phyloP scores from a whole-genome alignment of 352 stramenopile genomes.

The Pythium aristosporum region DNA sequence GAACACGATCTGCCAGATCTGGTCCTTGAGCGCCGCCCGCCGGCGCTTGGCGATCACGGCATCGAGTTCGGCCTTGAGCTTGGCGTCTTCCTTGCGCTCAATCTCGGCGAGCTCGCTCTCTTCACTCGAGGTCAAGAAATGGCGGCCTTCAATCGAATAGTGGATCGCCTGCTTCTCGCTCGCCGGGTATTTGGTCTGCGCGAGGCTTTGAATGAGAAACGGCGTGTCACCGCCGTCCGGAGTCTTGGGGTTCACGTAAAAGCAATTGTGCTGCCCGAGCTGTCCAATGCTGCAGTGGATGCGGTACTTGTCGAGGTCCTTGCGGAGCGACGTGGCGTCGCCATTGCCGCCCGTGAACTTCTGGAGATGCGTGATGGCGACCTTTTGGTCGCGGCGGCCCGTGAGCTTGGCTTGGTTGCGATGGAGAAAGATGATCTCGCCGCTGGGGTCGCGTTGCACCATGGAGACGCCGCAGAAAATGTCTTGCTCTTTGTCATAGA shows the following conservation, averaged over 20 bases:
- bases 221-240: conserved; percentile 41
- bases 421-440: conserved; percentile 80
- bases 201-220: conserved; percentile 54
- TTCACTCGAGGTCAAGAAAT: conserved; percentile 50
- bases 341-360: conserved; percentile 77
- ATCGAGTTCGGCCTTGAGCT: conserved; percentile 19
- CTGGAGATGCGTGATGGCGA: conserved; percentile 67
- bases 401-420: conserved; percentile 79
- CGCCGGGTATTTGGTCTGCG: conserved; percentile 48
- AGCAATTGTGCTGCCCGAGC: conserved; percentile 66
- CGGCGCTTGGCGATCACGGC: conserved; percentile 16
- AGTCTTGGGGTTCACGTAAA: conserved; percentile 51
- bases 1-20: conserved; percentile 17
- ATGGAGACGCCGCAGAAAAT: conserved; percentile 83
- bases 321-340: conserved; percentile 41
- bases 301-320: conserved; percentile 71
- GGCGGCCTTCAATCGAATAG: conserved; percentile 75
- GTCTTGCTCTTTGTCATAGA: conserved; percentile 45
- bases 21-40: conserved; percentile 10
- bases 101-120: conserved; percentile 55
- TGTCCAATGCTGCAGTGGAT: conserved; percentile 60
- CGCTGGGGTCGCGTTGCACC: conserved; percentile 68
- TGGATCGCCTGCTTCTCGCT: conserved; percentile 76
- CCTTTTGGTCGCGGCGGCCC: conserved; percentile 55
- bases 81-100: conserved; percentile 42